Evolutionary conservation across 2,329 filamentous ascomycete genomes (phyloP), one percentile per base, ranked within the genome.

Genomic region (Aspergillus brunneoviolaceus): DNA sequence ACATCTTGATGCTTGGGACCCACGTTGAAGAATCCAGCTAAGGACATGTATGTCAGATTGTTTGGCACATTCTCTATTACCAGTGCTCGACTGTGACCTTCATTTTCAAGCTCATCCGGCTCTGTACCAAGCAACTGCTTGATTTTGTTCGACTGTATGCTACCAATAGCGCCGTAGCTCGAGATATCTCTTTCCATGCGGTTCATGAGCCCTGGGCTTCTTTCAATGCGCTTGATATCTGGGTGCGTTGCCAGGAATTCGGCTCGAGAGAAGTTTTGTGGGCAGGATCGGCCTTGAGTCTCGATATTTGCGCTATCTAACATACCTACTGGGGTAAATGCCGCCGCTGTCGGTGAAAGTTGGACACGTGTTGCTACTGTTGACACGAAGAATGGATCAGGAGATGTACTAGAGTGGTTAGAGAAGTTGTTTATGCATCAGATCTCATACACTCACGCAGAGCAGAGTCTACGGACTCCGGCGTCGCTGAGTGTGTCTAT

Each of bases 281-380:
- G 35, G 31, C 63, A 35, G 3, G 63, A 51, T 35, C 59, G 59
- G 33, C 62, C 33, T 21, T 60, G 53, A 39, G 50, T 61, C 21
- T 57, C 48, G 50, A 51, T 61, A 19, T 53, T 49, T n/a, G 52
- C 59, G 49, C 33, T 51, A 29, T 64, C 63, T 49, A 51, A 39
- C 56, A 67, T 64, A 16, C 69, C 68, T 55, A 80, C 74, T 5
- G 88, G 88, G 16, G 81, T 84, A 65, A 90, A 90, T 1, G 81
- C 70, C 1, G 83, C 84, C 1, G 87, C 87, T 6, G 84, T 88
- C 1, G 88, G 85, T 4, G 87, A 90, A 23, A 91, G 76, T 64
- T 85, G 69, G 19, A 59, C 58, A 42, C 65, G 64, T 23, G 49
- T 63, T 55, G 65, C 59, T 25, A 62, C 60, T 27, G 64, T 50